Conservation (phyloP, 768 basidiomycete species). For the Lyophyllum shimeji region DNA sequence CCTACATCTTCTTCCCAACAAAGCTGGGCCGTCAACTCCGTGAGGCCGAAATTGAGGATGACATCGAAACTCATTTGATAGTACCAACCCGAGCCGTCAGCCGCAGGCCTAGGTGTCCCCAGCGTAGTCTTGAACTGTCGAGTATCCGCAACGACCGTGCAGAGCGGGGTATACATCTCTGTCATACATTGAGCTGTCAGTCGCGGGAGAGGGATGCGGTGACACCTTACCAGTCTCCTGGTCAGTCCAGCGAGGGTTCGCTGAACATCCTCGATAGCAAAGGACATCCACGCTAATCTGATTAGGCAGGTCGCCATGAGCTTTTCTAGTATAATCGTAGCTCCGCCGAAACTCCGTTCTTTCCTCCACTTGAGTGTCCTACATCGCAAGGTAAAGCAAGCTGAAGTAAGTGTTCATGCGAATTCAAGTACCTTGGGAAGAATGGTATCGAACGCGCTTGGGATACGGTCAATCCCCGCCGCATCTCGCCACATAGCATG, state of each 20-base stretch:
- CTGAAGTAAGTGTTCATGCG: background rate
- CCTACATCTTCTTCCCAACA: background rate
- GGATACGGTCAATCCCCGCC: conserved; percentile 7
- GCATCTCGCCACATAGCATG: background rate
- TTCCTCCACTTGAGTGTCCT: background rate
- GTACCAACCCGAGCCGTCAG: background rate
- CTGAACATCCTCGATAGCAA: background rate
- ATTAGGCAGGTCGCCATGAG: background rate
- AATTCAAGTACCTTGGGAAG: conserved; percentile 20
- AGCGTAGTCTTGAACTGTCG: background rate
- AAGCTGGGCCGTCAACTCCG: background rate
- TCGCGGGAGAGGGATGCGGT: background rate
- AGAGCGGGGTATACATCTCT: background rate
- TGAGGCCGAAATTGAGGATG: background rate
- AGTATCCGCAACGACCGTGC: background rate
- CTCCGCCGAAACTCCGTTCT: background rate
- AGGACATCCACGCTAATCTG: background rate
- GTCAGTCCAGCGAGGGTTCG: background rate
- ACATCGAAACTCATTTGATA: background rate
- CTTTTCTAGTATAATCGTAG: background rate
- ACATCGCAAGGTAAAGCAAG: background rate
- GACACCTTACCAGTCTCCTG: background rate
- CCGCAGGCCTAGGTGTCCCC: background rate
- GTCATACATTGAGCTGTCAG: background rate
- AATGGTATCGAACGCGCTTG: conserved; percentile 22